phyloP scores from a whole-genome alignment of 2,329 filamentous ascomycete species.

The Karstenula rhodostoma region DNA sequence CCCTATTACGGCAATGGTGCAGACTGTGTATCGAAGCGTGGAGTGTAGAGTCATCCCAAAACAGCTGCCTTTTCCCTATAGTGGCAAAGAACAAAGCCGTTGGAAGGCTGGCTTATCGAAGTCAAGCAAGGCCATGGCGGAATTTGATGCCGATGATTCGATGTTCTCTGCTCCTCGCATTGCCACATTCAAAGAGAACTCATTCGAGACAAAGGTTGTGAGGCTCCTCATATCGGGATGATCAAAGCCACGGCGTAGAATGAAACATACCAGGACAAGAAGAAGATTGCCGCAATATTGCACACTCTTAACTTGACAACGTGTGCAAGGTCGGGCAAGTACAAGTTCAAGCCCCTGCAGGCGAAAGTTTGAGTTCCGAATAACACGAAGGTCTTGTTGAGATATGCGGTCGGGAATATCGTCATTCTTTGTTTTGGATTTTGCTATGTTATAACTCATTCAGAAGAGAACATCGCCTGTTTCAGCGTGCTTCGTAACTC shows the following conservation, averaged over 20 bases:
- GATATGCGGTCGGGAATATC: background rate
- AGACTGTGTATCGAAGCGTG: background rate
- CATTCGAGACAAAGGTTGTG: background rate
- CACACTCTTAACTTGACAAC: too few species aligned
- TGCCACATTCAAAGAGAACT: background rate
- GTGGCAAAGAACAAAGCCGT: background rate
- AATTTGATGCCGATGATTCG: background rate
- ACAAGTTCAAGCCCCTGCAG: too few species aligned
- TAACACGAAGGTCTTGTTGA: background rate
- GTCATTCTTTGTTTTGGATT: background rate
- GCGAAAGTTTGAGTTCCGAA: too few species aligned
- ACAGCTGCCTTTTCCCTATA: background rate
- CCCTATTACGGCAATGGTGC: background rate
- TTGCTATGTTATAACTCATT: background rate
- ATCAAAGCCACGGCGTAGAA: conserved; percentile 12
- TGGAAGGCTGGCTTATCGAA: background rate
- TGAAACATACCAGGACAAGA: conserved; percentile 7
- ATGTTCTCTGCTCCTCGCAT: background rate
- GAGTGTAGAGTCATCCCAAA: background rate
- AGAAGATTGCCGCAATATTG: too few species aligned
- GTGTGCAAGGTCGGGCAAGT: too few species aligned
- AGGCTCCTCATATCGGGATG: conserved; percentile 11
- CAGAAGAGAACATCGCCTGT: conserved; percentile 22
- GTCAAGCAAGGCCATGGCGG: background rate
- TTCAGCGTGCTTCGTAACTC: conserved; percentile 26